phyloP scores from a whole-genome alignment of 2,329 filamentous ascomycete genomes.

The Botrytis deweyae region DNA sequence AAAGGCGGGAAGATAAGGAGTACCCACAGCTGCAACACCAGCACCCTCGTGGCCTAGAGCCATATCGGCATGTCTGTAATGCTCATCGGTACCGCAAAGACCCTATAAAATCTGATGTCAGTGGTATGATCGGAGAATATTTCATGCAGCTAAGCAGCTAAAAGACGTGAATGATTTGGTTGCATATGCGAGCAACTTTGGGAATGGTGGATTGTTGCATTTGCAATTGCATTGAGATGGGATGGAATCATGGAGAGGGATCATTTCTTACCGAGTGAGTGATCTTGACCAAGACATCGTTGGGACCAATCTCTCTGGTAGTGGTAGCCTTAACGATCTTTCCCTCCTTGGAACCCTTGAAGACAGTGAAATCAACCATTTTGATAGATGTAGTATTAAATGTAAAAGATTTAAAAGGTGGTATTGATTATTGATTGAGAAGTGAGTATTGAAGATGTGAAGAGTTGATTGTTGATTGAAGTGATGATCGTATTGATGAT shows the following conservation, averaged over 20 bases:
- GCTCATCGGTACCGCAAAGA: constrained; percentile 60
- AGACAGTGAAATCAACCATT: constrained; percentile 55
- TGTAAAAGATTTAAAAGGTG: neutral
- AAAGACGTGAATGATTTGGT: neutral
- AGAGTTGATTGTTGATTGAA: constrained; percentile 10
- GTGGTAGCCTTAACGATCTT: constrained; percentile 52
- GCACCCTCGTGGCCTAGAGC: constrained; percentile 53
- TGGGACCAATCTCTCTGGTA: constrained; percentile 45
- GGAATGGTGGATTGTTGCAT: neutral
- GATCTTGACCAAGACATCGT: constrained; percentile 61
- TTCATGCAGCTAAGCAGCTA: neutral
- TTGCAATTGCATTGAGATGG: neutral
- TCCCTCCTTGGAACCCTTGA: constrained; percentile 60
- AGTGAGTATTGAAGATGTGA: neutral
- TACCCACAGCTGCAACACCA: constrained; percentile 44
- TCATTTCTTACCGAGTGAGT: constrained; percentile 51
- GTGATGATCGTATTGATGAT: constrained; percentile 13
- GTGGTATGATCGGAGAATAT: neutral
- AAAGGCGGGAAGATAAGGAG: neutral
- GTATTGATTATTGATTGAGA: neutral
- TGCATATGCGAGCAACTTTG: constrained; percentile 6
- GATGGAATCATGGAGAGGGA: neutral
- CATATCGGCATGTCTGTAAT: constrained; percentile 42
- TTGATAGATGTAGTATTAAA: constrained; percentile 11
- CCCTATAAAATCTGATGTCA: constrained; percentile 41